Evolutionary conservation across 169 alveolate species (phyloP).

Genomic region (Eimeria nieschulzi): DNA sequence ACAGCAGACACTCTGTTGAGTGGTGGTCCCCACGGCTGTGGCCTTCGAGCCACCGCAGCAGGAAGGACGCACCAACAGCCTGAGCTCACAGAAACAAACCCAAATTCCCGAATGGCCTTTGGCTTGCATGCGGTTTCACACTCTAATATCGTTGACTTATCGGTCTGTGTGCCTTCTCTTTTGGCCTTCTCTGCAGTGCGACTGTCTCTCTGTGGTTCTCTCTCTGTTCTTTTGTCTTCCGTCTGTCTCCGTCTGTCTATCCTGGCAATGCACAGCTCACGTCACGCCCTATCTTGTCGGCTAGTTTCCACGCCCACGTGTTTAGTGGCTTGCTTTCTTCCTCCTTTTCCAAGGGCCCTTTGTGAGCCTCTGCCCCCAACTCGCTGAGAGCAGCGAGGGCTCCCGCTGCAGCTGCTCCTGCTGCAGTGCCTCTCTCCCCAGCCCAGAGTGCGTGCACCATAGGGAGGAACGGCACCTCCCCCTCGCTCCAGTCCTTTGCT

Average conservation of each 20-base stretch:
- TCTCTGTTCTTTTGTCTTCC: too few species aligned
- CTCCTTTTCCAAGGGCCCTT: neutral
- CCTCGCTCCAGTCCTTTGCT: constrained; percentile 2
- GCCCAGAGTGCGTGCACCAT: constrained; percentile 55
- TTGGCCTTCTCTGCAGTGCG: neutral
- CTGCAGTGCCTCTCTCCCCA: constrained; percentile 54
- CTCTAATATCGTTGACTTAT: too few species aligned
- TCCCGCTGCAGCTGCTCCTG: constrained; percentile 41
- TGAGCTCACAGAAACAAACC: too few species aligned
- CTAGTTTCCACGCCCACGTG: constrained; percentile 29
- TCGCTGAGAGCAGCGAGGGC: constrained; percentile 25
- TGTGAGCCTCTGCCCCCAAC: neutral
- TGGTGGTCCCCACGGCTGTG: constrained; percentile 21
- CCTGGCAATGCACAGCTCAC: neutral
- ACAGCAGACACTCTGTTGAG: constrained; percentile 26
- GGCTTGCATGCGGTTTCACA: too few species aligned
- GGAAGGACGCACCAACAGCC: constrained; percentile 17
- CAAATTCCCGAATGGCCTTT: too few species aligned
- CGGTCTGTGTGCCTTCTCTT: neutral
- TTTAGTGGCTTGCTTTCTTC: neutral
- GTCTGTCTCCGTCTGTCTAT: too few species aligned
- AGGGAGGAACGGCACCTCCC: neutral
- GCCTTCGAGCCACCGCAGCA: constrained; percentile 54
- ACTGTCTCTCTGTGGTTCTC: too few species aligned
- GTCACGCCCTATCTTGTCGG: constrained; percentile 12